Evolutionary conservation across 352 stramenopile species (phyloP).

Genomic region (Pythium brassicae): DNA sequence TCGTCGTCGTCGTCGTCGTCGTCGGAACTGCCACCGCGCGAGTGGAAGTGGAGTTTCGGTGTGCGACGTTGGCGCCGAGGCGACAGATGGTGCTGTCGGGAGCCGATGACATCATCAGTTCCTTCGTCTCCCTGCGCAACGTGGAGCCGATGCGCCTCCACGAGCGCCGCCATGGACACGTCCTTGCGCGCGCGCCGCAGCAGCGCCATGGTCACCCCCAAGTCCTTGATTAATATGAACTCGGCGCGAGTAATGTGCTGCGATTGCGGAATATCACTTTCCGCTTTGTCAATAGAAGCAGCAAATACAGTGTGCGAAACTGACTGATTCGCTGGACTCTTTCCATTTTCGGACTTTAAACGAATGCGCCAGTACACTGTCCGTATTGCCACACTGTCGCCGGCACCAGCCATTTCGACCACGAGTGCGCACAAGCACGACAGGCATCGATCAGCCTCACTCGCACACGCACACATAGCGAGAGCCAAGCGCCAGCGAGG

Average conservation of each 20-base stretch:
- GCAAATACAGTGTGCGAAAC: no score
- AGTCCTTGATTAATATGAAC: conserved; percentile 15
- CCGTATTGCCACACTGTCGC: no score
- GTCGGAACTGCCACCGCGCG: neutral
- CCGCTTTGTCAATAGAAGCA: no score
- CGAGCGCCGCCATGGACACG: conserved; percentile 20
- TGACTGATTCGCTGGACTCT: no score
- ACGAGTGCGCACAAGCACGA: neutral
- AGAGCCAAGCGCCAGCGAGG: conserved; percentile 1
- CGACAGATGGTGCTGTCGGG: neutral
- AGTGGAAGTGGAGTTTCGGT: neutral
- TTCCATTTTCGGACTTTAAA: no score
- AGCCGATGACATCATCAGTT: neutral
- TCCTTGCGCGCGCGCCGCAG: conserved; percentile 19
- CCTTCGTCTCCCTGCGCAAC: conserved; percentile 6
- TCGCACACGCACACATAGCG: conserved; percentile 13
- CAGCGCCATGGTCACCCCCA: conserved; percentile 13
- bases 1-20: neutral
- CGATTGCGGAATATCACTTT: neutral
- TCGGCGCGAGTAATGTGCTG: no score
- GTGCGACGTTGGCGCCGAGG: neutral
- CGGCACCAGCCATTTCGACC: neutral
- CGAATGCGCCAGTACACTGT: no score
- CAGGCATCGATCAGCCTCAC: neutral
- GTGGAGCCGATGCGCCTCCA: conserved; percentile 14